Conservation (phyloP, 1,139 yeast genomes). For the Arxiozyma bovina region DNA sequence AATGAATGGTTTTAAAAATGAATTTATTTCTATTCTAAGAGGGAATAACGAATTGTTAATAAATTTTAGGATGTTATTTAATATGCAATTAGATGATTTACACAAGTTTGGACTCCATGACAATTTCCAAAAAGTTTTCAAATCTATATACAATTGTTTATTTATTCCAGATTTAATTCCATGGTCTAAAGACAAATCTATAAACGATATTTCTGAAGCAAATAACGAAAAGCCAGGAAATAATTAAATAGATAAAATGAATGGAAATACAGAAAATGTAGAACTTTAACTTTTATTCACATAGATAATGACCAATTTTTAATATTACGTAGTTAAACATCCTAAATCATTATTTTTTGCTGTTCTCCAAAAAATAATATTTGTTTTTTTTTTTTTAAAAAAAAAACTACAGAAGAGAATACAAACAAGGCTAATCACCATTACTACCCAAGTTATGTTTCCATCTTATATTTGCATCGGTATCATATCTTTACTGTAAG, state of each 20-base stretch:
- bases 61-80: constrained; percentile 24
- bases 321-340: not conserved
- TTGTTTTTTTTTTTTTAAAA: no score
- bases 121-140: constrained; percentile 1
- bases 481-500: not conserved
- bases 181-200: constrained; percentile 1
- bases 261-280: constrained; percentile 11
- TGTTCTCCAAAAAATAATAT: not conserved
- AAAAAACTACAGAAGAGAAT: not conserved
- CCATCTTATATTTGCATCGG: not conserved
- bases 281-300: constrained; percentile 17
- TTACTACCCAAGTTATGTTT: not conserved
- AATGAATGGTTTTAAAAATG: constrained; percentile 21
- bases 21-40: constrained; percentile 23
- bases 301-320: constrained; percentile 11
- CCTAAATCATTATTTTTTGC: no score
- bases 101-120: constrained; percentile 11
- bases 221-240: not conserved
- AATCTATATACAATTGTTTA: not conserved
- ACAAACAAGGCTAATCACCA: not conserved
- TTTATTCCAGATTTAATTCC: constrained; percentile 2
- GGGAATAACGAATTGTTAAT: constrained; percentile 22
- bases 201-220: not conserved
- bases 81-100: constrained; percentile 16
- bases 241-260: no score